Evolutionary conservation across 768 basidiomycete genomes (phyloP).

Genomic region (Lactarius deliciosus): DNA sequence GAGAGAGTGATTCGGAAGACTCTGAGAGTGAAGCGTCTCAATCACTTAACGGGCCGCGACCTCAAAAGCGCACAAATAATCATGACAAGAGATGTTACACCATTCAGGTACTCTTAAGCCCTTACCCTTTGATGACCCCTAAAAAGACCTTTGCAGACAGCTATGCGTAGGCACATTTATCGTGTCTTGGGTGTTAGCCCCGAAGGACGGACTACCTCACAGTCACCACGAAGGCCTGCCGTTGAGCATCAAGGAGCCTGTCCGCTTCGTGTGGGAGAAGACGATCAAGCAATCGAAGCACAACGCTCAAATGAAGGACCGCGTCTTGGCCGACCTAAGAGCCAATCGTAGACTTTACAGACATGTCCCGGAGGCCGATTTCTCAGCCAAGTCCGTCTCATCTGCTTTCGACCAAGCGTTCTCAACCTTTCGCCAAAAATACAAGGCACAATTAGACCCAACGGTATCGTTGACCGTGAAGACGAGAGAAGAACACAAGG

Average conservation of each 20-base stretch:
- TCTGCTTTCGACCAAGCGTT: conserved; percentile 69
- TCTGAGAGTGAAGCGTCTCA: conserved; percentile 41
- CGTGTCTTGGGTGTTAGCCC: conserved; percentile 54
- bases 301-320: conserved; percentile 68
- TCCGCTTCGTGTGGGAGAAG: conserved; percentile 80
- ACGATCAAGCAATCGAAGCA: conserved; percentile 73
- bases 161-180: conserved; percentile 66
- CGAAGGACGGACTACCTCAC: conserved; percentile 61
- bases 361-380: conserved; percentile 65
- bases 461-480: conserved; percentile 44
- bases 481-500: conserved; percentile 60
- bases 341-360: conserved; percentile 56
- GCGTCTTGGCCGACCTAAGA: conserved; percentile 59
- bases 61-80: conserved; percentile 51
- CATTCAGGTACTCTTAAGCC: conserved; percentile 51
- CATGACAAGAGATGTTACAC: conserved; percentile 67
- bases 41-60: conserved; percentile 35
- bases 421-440: conserved; percentile 67
- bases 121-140: neutral
- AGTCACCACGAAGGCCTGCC: conserved; percentile 56
- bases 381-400: conserved; percentile 59
- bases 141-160: conserved; percentile 47
- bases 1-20: conserved; percentile 28
- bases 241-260: conserved; percentile 48
- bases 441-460: conserved; percentile 55